Base-by-base conservation (phyloP, 2,329 filamentous ascomycete species). In the Alternaria alternata region DNA sequence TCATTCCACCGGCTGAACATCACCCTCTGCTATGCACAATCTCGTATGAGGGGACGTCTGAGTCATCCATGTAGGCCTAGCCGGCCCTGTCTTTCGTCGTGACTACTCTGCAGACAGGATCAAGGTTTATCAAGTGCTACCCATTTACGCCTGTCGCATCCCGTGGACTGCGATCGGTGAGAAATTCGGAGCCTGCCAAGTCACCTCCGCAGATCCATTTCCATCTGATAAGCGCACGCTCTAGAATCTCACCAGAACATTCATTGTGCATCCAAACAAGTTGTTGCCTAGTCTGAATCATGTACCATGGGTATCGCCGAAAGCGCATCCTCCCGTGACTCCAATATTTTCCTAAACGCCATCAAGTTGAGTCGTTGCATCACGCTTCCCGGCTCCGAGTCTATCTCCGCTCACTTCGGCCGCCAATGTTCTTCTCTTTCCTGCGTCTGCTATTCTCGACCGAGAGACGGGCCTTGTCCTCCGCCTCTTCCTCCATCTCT, bases 401-500 rank as follows among this genome's bases (percentile, higher is more conserved):
- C 54, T 69, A 65, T 20, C 74, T 71, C 24, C 73, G 68, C 72
- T 84, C 82, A 5, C 77, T 78, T 43, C 81, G 73, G 0, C 79
- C 81, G 26, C 80, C 82, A 14, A 79, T 71, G 62, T 83, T 81
- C 56, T 81, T 74, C 70, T 84, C 82, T 54, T 73, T 73, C 58
- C 74, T 74, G 55, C 77, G 75, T 62, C 82, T 68, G 7, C 69
- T 74, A 32, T 71, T 70, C 63, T 82, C 80, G 2, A 84, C 88
- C 62, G 86, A 86, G 70, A 91, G 87, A 47, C 81, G 82, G 16
- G 89, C 83, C 63, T 81, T 83, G 57, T 88, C 87, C 54, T 89
- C 85, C 16, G 81, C 82, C 73, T 89, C 86, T 70, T 92, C 89
- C 67, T 87, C 87, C 49, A 92, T 77, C 64, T 85, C 81, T 54